Conservation (phyloP, 495 filamentous ascomycete genomes). For the Daldinia loculata region DNA sequence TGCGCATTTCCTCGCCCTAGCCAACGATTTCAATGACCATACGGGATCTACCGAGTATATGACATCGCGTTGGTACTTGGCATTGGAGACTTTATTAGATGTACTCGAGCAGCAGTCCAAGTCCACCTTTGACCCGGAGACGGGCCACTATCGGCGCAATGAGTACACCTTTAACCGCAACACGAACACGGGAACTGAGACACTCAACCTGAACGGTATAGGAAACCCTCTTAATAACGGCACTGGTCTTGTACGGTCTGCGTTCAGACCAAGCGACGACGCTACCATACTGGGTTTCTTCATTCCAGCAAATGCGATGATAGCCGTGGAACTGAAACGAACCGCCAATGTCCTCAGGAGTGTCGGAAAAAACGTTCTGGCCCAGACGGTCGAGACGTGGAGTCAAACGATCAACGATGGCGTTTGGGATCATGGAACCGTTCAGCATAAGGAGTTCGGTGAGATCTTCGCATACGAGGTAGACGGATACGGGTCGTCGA, state of each 20-base stretch:
- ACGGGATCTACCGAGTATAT: conserved; percentile 82
- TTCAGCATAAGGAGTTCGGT: conserved; percentile 83
- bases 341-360: conserved; percentile 72
- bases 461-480: conserved; percentile 96
- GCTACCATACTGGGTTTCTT: conserved; percentile 96
- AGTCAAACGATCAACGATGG: conserved; percentile 75
- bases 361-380: conserved; percentile 61
- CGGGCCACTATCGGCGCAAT: conserved; percentile 70
- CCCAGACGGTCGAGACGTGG: conserved; percentile 65
- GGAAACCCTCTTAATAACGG: conserved; percentile 90
- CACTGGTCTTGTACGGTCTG: conserved; percentile 87
- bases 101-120: conserved; percentile 81
- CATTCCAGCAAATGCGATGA: conserved; percentile 96
- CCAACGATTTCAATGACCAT: conserved; percentile 83
- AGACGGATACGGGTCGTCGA: conserved; percentile 89
- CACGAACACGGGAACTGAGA: conserved; percentile 88
- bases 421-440: conserved; percentile 88
- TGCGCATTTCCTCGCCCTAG: conserved; percentile 86
- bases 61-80: conserved; percentile 79
- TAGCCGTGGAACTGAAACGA: conserved; percentile 87
- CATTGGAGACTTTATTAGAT: conserved; percentile 74
- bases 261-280: conserved; percentile 97
- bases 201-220: conserved; percentile 78
- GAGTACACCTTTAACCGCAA: conserved; percentile 85
- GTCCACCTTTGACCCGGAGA: conserved; percentile 77